A percentile compares a stretch with the other conserved stretches of the same genome.
Evolutionary conservation across 176 grass and related monocot genomes (phyloP).

Genomic region (Oryza rufipogon): DNA sequence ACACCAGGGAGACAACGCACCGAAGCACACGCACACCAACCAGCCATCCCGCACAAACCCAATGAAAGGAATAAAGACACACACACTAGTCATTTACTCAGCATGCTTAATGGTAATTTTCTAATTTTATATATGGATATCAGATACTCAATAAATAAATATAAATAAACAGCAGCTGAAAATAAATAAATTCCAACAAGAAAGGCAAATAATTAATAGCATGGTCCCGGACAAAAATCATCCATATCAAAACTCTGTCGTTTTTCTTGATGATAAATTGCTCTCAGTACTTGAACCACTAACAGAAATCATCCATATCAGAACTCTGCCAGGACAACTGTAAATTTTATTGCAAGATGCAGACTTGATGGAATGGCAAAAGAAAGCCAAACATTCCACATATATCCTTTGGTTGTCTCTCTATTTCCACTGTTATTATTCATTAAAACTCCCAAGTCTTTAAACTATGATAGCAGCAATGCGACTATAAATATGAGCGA

Average conservation of each 20-base stretch:
- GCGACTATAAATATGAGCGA: not conserved
- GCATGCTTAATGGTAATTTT: constrained; percentile 41
- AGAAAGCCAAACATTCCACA: too few species aligned
- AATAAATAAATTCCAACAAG: not conserved
- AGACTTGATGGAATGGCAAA: not conserved
- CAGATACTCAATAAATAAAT: constrained; percentile 12
- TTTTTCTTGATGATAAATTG: not conserved
- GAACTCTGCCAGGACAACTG: not conserved
- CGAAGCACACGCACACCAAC: constrained; percentile 67
- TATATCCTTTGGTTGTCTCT: not conserved
- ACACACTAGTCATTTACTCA: constrained; percentile 58
- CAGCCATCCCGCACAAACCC: constrained; percentile 70
- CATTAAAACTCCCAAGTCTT: not conserved
- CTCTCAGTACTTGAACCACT: not conserved
- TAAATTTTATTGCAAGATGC: not conserved
- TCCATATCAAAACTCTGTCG: too few species aligned
- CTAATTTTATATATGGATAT: constrained; percentile 40
- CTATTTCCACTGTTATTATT: too few species aligned
- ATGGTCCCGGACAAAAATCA: not conserved
- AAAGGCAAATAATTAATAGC: not conserved
- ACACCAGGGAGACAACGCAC: constrained; percentile 59
- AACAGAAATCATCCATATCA: not conserved
- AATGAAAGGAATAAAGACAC: constrained; percentile 57
- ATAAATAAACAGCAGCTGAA: constrained; percentile 15
- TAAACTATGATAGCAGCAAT: not conserved